Conservation (phyloP, 1,284 basidiomycete genomes). For the Moniliophthora roreri region DNA sequence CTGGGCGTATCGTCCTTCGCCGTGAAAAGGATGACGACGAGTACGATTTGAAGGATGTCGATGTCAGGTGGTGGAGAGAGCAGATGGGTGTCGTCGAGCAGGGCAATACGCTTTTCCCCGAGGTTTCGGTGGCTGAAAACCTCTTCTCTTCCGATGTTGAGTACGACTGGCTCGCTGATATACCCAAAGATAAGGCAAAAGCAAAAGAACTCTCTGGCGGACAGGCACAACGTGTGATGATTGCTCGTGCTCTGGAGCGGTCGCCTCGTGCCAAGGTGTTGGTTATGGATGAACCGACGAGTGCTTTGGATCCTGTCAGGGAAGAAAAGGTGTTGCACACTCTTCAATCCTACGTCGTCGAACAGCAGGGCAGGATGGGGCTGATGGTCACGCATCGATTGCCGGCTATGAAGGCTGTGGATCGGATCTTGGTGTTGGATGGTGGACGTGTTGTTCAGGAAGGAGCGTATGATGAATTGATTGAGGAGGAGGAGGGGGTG, state of each 20-base stretch:
- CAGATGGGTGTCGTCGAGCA: constrained; percentile 88
- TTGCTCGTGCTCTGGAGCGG: constrained; percentile 84
- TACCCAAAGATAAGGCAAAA: constrained; percentile 79
- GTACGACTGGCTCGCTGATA: constrained; percentile 74
- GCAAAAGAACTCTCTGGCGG: constrained; percentile 89
- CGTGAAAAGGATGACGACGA: neutral
- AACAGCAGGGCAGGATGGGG: constrained; percentile 74
- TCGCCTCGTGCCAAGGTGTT: constrained; percentile 60
- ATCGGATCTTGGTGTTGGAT: constrained; percentile 83
- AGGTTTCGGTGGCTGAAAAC: constrained; percentile 82
- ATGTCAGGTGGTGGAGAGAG: constrained; percentile 75
- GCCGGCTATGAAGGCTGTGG: constrained; percentile 89
- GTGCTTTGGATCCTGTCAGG: constrained; percentile 84
- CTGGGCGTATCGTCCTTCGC: constrained; percentile 67
- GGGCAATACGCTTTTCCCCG: constrained; percentile 77
- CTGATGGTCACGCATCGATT: constrained; percentile 94
- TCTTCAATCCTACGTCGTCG: constrained; percentile 24
- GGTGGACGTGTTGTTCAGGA: constrained; percentile 68
- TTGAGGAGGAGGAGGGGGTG: constrained; percentile 60
- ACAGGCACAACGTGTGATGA: constrained; percentile 90
- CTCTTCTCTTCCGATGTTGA: constrained; percentile 52
- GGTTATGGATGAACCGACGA: constrained; percentile 94
- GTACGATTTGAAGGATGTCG: constrained; percentile 50
- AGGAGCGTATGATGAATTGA: constrained; percentile 74
- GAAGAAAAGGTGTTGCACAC: constrained; percentile 74